Evolutionary conservation across 441 rosid species (phyloP).

Genomic region (Erysimum cheiri): DNA sequence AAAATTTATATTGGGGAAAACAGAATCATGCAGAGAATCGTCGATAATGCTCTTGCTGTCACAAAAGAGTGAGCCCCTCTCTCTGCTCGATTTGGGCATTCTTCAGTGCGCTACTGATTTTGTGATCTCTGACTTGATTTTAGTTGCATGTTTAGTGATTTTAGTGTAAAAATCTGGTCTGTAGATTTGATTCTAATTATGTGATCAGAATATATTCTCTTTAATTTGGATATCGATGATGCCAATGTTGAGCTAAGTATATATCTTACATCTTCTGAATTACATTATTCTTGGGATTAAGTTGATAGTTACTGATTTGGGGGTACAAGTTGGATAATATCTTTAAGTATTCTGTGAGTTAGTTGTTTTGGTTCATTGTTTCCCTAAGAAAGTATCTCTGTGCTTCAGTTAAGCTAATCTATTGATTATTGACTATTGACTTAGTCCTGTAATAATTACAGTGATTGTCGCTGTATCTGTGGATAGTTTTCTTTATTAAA

Average conservation of each 20-base stretch:
- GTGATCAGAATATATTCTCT: not conserved
- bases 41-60: conserved; percentile 79
- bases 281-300: not conserved
- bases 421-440: not conserved
- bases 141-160: not conserved
- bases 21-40: conserved; percentile 69
- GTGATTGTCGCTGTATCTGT: not conserved
- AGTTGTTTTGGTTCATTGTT: not conserved
- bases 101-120: not conserved
- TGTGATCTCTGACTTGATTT: not conserved
- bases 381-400: not conserved
- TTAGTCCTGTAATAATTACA: not conserved
- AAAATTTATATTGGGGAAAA: conserved; percentile 18
- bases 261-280: not conserved
- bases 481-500: conserved; percentile 2
- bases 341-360: not conserved
- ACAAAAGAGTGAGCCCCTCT: conserved; percentile 75
- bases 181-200: too few species aligned
- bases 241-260: conserved; percentile 5
- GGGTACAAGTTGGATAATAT: not conserved
- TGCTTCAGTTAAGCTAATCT: not conserved
- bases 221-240: not conserved
- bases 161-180: conserved; percentile 2
- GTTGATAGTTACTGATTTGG: not conserved
- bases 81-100: conserved; percentile 20